Conservation (phyloP, 2,329 filamentous ascomycete species). For the Chaetomiaceae sp. region DNA sequence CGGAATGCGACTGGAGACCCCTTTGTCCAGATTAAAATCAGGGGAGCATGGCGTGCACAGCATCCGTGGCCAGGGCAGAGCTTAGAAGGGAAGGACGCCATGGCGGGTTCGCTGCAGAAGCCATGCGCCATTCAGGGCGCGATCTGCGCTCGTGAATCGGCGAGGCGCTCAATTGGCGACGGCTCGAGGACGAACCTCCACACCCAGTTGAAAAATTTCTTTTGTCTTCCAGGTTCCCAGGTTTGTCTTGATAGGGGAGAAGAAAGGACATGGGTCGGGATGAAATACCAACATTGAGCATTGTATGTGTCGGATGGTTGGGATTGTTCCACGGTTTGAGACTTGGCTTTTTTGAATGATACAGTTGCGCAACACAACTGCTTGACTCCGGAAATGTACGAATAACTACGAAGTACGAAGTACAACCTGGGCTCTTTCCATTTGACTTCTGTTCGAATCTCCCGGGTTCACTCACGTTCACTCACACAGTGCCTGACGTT, state of each 20-base stretch:
- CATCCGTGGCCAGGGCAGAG: no score
- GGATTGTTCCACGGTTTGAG: no score
- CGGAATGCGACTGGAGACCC: slow-evolving; percentile 4
- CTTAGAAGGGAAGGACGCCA: background rate
- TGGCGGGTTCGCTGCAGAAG: slow-evolving; percentile 7
- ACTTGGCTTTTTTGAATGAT: no score
- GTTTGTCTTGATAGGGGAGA: slow-evolving; percentile 1
- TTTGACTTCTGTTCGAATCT: no score
- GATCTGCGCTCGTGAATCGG: slow-evolving; percentile 16
- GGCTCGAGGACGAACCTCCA: slow-evolving; percentile 2
- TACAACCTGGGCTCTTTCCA: no score
- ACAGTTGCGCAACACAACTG: no score
- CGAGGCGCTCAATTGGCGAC: slow-evolving; percentile 8
- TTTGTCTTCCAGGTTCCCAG: no score
- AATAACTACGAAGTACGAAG: no score
- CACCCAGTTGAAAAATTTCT: slow-evolving; percentile 1
- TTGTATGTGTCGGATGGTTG: background rate
- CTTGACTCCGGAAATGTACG: no score
- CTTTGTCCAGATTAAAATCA: background rate
- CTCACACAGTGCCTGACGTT: no score
- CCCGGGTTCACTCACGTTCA: no score
- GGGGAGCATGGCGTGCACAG: background rate
- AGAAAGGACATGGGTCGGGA: background rate
- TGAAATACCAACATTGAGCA: background rate
- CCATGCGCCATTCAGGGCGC: slow-evolving; percentile 12